Percentiles rank a stretch among this genome's conserved stretches.
phyloP scores from a whole-genome alignment of 225 moss, liverwort and hornwort genomes.

The Sphagnum tenellum region DNA sequence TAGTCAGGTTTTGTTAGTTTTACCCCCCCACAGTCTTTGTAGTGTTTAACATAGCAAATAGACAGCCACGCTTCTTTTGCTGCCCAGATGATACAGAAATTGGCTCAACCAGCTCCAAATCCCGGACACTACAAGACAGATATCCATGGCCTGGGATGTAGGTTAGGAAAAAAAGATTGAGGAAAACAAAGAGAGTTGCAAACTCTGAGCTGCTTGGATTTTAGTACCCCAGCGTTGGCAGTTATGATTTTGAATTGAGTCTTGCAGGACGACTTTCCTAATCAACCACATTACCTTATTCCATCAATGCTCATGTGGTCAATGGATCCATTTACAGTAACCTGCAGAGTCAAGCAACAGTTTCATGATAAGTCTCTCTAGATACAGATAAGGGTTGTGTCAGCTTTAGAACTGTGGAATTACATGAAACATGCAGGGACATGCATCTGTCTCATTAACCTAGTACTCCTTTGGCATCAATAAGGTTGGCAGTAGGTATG shows the following conservation, averaged over 20 bases:
- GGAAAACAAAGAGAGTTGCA: neutral
- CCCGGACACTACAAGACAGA: constrained; percentile 41
- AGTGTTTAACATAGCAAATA: constrained; percentile 75
- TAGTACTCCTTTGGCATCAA: no score
- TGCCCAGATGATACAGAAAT: constrained; percentile 37
- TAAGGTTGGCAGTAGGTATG: no score
- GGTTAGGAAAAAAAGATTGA: neutral
- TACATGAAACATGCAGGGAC: no score
- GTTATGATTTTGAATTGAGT: neutral
- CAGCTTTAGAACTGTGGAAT: no score
- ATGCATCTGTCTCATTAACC: no score
- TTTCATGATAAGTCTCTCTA: neutral
- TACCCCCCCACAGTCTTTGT: constrained; percentile 92
- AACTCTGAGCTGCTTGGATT: neutral
- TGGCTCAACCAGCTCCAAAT: constrained; percentile 82
- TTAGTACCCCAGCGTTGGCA: no score
- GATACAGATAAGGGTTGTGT: no score
- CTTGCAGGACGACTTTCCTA: neutral
- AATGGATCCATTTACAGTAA: constrained; percentile 76
- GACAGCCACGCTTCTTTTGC: constrained; percentile 53
- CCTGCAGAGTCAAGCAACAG: constrained; percentile 21
- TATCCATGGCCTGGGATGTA: neutral
- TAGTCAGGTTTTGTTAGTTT: neutral
- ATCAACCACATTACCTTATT: constrained; percentile 41
- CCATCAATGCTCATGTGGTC: constrained; percentile 93